Evolutionary conservation across 495 filamentous ascomycete genomes (phyloP), one percentile per base, ranked within the genome.

Genomic region (Jackrogersella multiformis): DNA sequence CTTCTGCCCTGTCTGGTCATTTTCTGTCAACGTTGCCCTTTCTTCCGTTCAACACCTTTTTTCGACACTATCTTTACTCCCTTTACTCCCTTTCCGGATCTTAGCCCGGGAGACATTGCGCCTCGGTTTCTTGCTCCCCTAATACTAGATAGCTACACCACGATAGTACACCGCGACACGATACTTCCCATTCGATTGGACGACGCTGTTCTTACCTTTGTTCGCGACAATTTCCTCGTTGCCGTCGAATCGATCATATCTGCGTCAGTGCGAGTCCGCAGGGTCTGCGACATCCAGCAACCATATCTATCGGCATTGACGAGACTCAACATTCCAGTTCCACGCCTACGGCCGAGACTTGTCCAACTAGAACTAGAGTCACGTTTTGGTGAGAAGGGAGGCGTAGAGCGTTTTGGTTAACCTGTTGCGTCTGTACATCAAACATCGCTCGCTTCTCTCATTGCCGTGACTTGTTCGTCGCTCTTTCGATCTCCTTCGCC

Each of bases 371-470:
- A 57, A 35, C 36, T 12, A 28, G 20, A 32, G 24, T 32, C 45
- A 49, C 16, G 20, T 57, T n/a, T 18, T 41, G 54, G 44, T 46
- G 28, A 67, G 54, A 67, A 24, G 58, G 52, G 56, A 70, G 68
- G 56, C 46, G 58, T 48, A 61, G 58, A 67, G 46, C 63, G 63
- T 54, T 63, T 59, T 67, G 48, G 62, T 44, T 60, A 48, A 55
- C 54, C 51, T 61, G 21, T 44, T 58, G 46, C 66, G 44, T 36
- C 53, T 45, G 21, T 48, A 58, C 58, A 66, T 59, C 63, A 59
- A 54, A 64, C 60, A 64, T 68, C 71, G 66, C 60, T 75, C 71
- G 68, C 71, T 75, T 71, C 45, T 60, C 66, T 51, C 41, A 42
- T 66, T 64, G 15, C 48, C 57, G 52, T 67, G 34, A 36, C 41